A percentile compares a stretch with the other conserved stretches of the same genome.
phyloP scores from a whole-genome alignment of 2,329 filamentous ascomycete genomes.

The Gaeumannomyces tritici region DNA sequence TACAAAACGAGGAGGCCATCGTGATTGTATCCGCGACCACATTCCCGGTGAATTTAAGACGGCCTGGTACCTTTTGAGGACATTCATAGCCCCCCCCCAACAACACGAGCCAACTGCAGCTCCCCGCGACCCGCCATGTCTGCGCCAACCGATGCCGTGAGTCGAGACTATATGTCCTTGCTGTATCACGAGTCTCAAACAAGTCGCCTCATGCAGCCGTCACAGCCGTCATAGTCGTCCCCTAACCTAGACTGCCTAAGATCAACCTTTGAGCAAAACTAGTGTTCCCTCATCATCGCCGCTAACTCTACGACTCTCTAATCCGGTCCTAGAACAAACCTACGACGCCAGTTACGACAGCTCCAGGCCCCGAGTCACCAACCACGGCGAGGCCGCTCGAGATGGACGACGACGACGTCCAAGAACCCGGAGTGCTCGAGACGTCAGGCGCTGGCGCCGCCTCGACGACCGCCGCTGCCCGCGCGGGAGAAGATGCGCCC shows the following conservation, averaged over 20 bases:
- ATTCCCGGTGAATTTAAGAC: not conserved
- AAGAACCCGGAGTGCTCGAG: conserved; percentile 42
- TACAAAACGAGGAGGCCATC: not conserved
- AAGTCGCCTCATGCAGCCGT: not conserved
- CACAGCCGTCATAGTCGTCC: not conserved
- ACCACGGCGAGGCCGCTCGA: conserved; percentile 57
- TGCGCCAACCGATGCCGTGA: conserved; percentile 21
- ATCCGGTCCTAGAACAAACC: conserved; percentile 30
- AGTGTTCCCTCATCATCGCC: not conserved
- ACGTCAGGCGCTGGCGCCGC: conserved; percentile 16
- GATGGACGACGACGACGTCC: conserved; percentile 61
- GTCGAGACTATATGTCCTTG: conserved; percentile 2
- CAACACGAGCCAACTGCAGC: not conserved
- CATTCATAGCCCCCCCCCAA: not conserved
- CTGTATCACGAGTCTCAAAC: conserved; percentile 4
- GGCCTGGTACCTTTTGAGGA: not conserved
- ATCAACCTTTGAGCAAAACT: not conserved
- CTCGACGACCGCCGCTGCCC: conserved; percentile 23
- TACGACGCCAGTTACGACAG: conserved; percentile 16
- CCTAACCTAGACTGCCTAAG: no score
- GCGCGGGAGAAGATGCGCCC: conserved; percentile 29
- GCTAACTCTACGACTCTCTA: not conserved
- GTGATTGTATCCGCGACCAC: not conserved
- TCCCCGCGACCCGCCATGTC: conserved; percentile 15
- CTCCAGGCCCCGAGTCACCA: conserved; percentile 48